Evolutionary conservation across 1,284 basidiomycete species (phyloP).

Genomic region (Pseudomicrostroma phylloplanum): DNA sequence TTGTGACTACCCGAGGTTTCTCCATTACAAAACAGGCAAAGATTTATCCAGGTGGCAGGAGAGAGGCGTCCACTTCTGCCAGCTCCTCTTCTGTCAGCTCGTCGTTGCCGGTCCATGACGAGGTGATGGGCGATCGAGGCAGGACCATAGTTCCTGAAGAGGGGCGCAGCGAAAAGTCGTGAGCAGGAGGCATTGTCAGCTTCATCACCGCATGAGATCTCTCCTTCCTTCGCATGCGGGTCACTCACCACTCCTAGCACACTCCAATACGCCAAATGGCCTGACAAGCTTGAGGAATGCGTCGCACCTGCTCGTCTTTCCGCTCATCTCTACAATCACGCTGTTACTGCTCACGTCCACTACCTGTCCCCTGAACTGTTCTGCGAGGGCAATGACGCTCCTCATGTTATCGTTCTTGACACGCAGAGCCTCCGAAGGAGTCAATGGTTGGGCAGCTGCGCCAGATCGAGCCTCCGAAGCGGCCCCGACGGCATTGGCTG

Average conservation of each 20-base stretch:
- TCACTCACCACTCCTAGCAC: slow-evolving; percentile 74
- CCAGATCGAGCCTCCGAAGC: slow-evolving; percentile 9
- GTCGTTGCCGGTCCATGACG: slow-evolving; percentile 34
- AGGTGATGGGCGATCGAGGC: slow-evolving; percentile 44
- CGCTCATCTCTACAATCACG: slow-evolving; percentile 89
- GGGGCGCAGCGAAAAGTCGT: slow-evolving; percentile 3
- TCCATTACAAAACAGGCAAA: too few relatives aligned
- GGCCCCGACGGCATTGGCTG: slow-evolving; percentile 12
- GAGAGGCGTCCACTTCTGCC: slow-evolving; percentile 41
- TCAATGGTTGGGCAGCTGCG: slow-evolving; percentile 56
- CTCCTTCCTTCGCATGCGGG: neutral
- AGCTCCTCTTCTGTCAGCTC: slow-evolving; percentile 35
- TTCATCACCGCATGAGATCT: neutral
- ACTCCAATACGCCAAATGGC: slow-evolving; percentile 91
- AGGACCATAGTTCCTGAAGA: slow-evolving; percentile 44
- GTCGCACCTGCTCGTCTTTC: slow-evolving; percentile 83
- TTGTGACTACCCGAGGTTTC: too few relatives aligned
- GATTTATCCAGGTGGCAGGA: slow-evolving; percentile 46
- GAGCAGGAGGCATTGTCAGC: neutral
- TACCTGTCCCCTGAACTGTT: slow-evolving; percentile 85
- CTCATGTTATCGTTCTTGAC: slow-evolving; percentile 83
- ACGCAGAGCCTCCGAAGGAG: slow-evolving; percentile 71
- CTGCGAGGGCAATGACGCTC: slow-evolving; percentile 73
- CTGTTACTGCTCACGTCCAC: slow-evolving; percentile 92
- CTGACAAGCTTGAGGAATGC: slow-evolving; percentile 86